A percentile compares a stretch with the other conserved stretches of the same genome.
These are phyloP conservation scores for Apium graveolens DNA, from an alignment of 129 eudicot genomes.

Conservation along the genomic window DNA sequence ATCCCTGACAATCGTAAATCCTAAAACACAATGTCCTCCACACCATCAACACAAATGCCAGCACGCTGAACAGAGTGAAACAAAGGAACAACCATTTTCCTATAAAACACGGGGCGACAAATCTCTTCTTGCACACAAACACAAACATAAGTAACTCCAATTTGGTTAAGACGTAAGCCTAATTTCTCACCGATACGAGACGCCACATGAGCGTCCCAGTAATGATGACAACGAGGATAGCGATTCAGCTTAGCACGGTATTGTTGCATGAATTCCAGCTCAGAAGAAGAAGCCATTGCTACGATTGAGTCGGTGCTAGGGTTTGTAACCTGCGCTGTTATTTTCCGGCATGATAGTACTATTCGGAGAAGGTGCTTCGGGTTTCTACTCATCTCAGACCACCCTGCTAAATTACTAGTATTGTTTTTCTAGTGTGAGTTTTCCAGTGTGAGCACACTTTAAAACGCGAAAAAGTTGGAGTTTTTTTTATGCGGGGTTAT, in stretches of 20 bases:
- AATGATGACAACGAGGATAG: conserved; percentile 45
- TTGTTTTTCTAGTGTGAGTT: no score
- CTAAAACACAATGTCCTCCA: conserved; percentile 27
- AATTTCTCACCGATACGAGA: conserved; percentile 65
- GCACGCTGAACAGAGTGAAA: conserved; percentile 41
- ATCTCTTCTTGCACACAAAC: conserved; percentile 44
- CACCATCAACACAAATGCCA: conserved; percentile 50
- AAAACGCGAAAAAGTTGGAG: no score
- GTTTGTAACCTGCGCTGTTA: conserved; percentile 69
- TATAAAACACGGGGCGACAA: conserved; percentile 39
- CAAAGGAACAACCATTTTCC: conserved; percentile 48
- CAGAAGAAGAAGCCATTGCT: conserved; percentile 84
- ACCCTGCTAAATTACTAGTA: no score
- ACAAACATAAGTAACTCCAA: conserved; percentile 43
- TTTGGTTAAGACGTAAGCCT: conserved; percentile 45
- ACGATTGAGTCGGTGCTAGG: conserved; percentile 51
- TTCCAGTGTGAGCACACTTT: no score
- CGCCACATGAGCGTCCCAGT: conserved; percentile 60
- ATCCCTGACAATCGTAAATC: no score
- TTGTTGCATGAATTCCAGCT: conserved; percentile 57
- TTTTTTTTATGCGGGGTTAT: no score
- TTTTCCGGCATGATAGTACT: conserved; percentile 65
- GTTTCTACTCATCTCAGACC: background rate
- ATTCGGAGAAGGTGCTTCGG: conserved; percentile 50
- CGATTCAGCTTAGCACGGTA: conserved; percentile 64